Evolutionary conservation across 495 filamentous ascomycete species (phyloP), one percentile per base, ranked within the genome.

Genomic region (Tuber calosporum): DNA sequence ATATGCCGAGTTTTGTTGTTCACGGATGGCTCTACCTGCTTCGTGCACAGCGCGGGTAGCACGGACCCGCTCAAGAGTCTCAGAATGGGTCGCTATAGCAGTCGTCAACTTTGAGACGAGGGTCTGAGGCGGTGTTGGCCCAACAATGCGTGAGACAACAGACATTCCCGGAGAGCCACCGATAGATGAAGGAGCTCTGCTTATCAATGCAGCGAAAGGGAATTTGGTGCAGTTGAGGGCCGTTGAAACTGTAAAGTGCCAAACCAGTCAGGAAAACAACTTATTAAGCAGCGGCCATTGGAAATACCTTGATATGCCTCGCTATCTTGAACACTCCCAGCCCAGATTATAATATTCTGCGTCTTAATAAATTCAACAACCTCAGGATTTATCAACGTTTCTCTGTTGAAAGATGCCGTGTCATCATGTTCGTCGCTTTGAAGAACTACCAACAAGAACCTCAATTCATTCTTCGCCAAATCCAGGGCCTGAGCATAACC

Each of bases 351-450:
- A 58, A 97, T 87, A 75, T 91, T 90, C 80, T 93, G 91, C 73
- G 92, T 86, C 71, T 87, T 90, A 80, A 98, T 78, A 73, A 91
- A 97, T 37, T 84, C 81, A 26, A 90, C 85, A 4, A 96, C 88
- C 67, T 94, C 90, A 26, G 87, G 88, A 17, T 90, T 86, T 11
- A 96, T 85, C 0, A 99, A 87, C 0, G 93, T 97, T 58, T 94
- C 88, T 17, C 87, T 87, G 69, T 95, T 89, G 84, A 94, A 99
- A n/a, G 87, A 84, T 36, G 87, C 86, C 4, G 92, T 97, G 78
- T 97, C 92, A 77, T 97, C 95, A 81, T 99, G 94, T 78, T 98
- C 96, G 0, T 94, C 92, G 1, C 93, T 93, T 22, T 97, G 82
- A 8, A 98, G 85, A 6, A 98, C 84, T 9, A 97, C 90, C 15